phyloP scores from a whole-genome alignment of 768 basidiomycete genomes.

The Peribolospora baueri region DNA sequence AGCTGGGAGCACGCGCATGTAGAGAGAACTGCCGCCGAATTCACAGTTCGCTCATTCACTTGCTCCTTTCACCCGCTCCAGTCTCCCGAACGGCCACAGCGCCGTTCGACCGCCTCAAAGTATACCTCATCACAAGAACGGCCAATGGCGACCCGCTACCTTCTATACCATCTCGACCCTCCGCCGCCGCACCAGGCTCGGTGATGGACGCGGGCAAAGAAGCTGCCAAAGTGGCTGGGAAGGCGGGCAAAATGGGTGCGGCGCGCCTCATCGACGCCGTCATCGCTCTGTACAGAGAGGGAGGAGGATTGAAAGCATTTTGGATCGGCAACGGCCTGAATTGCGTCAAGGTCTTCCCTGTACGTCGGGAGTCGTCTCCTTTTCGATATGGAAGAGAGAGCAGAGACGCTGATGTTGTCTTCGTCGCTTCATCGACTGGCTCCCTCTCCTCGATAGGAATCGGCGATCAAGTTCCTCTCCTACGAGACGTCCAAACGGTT shows the following conservation, averaged over 20 bases:
- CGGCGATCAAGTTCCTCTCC: constrained; percentile 89
- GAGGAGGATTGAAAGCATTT: constrained; percentile 56
- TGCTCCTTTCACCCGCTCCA: constrained; percentile 18
- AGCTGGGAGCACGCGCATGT: too few species aligned
- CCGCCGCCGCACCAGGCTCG: neutral
- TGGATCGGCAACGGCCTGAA: constrained; percentile 90
- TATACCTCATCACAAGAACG: constrained; percentile 78
- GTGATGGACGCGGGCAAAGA: constrained; percentile 15
- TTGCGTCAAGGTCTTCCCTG: constrained; percentile 78
- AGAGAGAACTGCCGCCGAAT: neutral
- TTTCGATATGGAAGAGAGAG: neutral
- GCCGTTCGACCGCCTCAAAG: constrained; percentile 86
- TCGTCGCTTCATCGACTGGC: neutral
- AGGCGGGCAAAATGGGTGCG: constrained; percentile 16
- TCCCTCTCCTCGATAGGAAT: constrained; percentile 29
- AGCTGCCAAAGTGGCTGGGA: constrained; percentile 2
- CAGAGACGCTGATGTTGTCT: neutral
- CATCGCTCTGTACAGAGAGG: constrained; percentile 61
- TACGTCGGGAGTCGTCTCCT: constrained; percentile 8
- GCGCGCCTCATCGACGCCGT: constrained; percentile 42
- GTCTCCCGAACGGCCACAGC: constrained; percentile 92
- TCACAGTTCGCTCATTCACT: neutral
- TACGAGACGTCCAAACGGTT: constrained; percentile 91
- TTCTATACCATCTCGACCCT: constrained; percentile 1
- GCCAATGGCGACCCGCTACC: constrained; percentile 29